These are phyloP conservation scores for Eucalyptus pumila DNA, from an alignment of 345 rosid genomes.

Conservation along the genomic window DNA sequence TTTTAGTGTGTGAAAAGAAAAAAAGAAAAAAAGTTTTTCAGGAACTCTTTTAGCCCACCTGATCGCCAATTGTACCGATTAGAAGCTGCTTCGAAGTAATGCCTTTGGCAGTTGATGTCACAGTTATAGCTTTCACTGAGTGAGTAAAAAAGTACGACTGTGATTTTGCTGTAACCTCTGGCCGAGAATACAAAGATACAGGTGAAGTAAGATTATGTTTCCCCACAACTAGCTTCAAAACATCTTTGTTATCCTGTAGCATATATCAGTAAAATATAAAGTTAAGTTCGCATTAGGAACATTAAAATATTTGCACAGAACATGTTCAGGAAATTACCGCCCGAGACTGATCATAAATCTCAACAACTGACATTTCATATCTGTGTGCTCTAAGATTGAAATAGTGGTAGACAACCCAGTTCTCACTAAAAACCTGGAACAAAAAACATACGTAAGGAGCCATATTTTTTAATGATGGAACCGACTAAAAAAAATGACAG, in stretches of 20 bases:
- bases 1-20: background rate
- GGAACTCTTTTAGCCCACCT: conserved; percentile 27
- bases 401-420: conserved; percentile 98
- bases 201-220: conserved; percentile 95
- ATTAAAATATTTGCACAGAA: background rate
- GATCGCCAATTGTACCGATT: conserved; percentile 83
- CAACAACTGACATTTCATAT: conserved; percentile 91
- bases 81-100: conserved; percentile 98
- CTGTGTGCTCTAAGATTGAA: conserved; percentile 97
- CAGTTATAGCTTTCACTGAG: conserved; percentile 75
- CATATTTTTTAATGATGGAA: background rate
- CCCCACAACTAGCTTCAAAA: conserved; percentile 83
- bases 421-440: conserved; percentile 88
- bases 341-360: conserved; percentile 93
- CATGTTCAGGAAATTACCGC: conserved; percentile 46
- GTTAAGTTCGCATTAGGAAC: background rate
- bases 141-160: conserved; percentile 95
- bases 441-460: conserved; percentile 2
- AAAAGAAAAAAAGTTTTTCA: background rate
- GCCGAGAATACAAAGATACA: conserved; percentile 70
- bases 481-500: background rate
- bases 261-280: background rate
- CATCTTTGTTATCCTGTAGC: conserved; percentile 91
- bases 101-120: conserved; percentile 93
- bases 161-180: conserved; percentile 76